Conservation (phyloP, 139 green algal species). For the Chlamydomonas urium region DNA sequence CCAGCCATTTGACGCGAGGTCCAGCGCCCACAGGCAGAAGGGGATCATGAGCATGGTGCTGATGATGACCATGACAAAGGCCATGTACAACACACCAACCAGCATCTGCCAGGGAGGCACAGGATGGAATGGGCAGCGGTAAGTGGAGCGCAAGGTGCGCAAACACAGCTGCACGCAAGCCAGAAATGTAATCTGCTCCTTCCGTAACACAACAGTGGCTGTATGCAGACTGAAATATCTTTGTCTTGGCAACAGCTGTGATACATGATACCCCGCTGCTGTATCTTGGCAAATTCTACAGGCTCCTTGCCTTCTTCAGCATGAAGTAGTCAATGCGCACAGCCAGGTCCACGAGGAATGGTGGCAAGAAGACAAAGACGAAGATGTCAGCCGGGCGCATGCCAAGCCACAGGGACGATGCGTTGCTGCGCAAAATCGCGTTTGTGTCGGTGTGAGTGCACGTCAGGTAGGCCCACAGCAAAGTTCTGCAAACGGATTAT, state of each 20-base stretch:
- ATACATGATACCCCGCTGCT: too few species aligned
- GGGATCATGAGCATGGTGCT: slow-evolving; percentile 61
- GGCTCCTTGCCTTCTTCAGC: slow-evolving; percentile 72
- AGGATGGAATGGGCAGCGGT: too few species aligned
- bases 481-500: background rate
- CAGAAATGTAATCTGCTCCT: too few species aligned
- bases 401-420: slow-evolving; percentile 35
- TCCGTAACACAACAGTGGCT: too few species aligned
- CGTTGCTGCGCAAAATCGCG: slow-evolving; percentile 21
- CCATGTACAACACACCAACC: slow-evolving; percentile 57
- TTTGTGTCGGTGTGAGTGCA: background rate
- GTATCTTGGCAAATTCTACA: too few species aligned
- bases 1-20: slow-evolving; percentile 57
- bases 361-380: slow-evolving; percentile 85
- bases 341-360: slow-evolving; percentile 60
- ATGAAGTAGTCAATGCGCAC: slow-evolving; percentile 86
- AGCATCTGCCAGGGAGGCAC: too few species aligned
- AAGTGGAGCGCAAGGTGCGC: too few species aligned
- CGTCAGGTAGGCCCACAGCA: background rate
- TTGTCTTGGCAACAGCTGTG: too few species aligned
- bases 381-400: slow-evolving; percentile 63
- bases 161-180: too few species aligned
- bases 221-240: too few species aligned
- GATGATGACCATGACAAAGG: slow-evolving; percentile 68
- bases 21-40: slow-evolving; percentile 72